phyloP scores from a whole-genome alignment of 176 grass and related monocot species.

The Raddia distichophylla region DNA sequence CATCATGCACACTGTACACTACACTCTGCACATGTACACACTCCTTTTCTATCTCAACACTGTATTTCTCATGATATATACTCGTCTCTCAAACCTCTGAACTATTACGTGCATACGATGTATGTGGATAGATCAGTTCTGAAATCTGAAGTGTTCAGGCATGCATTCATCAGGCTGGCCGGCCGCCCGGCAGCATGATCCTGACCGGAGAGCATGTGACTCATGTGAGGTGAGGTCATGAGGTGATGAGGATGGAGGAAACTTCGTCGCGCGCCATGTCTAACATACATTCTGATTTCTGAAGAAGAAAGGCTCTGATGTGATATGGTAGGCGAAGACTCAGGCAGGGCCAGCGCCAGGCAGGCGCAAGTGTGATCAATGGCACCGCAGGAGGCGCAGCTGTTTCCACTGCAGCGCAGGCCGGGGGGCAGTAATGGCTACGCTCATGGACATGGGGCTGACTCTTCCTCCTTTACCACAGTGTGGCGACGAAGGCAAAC shows the following conservation, averaged over 20 bases:
- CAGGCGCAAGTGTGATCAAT: background rate
- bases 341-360: background rate
- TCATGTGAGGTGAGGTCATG: background rate
- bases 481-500: background rate
- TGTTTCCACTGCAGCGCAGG: background rate
- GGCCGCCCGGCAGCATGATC: background rate
- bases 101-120: too few relatives aligned
- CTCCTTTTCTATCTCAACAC: background rate
- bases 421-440: slow-evolving; percentile 11
- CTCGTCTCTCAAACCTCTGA: too few relatives aligned
- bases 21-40: background rate
- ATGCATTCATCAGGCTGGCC: too few relatives aligned
- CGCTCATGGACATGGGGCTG: slow-evolving; percentile 20
- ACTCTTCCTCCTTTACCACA: slow-evolving; percentile 14
- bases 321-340: background rate
- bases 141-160: background rate
- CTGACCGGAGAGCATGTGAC: background rate
- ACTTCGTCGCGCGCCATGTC: background rate
- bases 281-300: background rate
- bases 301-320: background rate
- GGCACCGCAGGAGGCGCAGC: background rate
- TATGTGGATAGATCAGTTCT: too few relatives aligned
- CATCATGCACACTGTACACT: too few relatives aligned
- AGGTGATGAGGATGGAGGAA: background rate
- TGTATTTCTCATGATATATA: too few relatives aligned